Percentiles rank a stretch among this genome's conserved stretches.
These are phyloP conservation scores for Styphnolobium japonicum DNA, from an alignment of 306 rosid species.

Conservation along the genomic window DNA sequence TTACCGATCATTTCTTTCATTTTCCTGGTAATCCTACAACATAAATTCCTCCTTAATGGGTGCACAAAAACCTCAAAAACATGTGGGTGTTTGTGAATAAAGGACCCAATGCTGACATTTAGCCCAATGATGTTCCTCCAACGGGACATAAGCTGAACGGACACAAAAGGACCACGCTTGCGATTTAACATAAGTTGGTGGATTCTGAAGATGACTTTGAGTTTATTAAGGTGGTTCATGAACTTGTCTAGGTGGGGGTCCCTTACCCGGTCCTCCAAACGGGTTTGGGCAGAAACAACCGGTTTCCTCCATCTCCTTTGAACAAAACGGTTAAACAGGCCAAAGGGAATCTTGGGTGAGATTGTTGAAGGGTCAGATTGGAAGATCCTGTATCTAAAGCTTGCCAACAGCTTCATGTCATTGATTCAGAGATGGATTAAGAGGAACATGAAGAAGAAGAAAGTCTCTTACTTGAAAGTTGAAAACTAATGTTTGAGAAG, in stretches of 20 bases:
- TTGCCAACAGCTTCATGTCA: constrained; percentile 34
- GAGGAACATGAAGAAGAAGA: not conserved
- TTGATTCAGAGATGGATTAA: not conserved
- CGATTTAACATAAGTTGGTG: constrained; percentile 48
- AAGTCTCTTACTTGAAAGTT: constrained; percentile 10
- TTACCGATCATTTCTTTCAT: constrained; percentile 40
- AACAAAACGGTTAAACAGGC: constrained; percentile 40
- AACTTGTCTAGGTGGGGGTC: constrained; percentile 64
- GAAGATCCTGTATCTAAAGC: constrained; percentile 14
- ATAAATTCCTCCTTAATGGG: constrained; percentile 50
- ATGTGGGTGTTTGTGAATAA: constrained; percentile 60
- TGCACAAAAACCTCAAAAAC: constrained; percentile 63
- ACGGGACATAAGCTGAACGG: constrained; percentile 64
- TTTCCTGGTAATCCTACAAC: constrained; percentile 50
- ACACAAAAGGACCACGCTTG: constrained; percentile 63
- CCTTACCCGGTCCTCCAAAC: constrained; percentile 59
- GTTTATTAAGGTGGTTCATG: constrained; percentile 40
- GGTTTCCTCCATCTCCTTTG: constrained; percentile 75
- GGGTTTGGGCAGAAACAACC: constrained; percentile 58
- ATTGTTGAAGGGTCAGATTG: constrained; percentile 4
- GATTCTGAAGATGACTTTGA: constrained; percentile 45
- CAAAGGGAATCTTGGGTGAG: constrained; percentile 28
- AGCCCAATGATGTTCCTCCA: constrained; percentile 61
- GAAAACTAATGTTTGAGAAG: not conserved
- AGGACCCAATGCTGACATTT: constrained; percentile 44